phyloP scores from a whole-genome alignment of 441 rosid genomes.

The Gossypium gossypioides region DNA sequence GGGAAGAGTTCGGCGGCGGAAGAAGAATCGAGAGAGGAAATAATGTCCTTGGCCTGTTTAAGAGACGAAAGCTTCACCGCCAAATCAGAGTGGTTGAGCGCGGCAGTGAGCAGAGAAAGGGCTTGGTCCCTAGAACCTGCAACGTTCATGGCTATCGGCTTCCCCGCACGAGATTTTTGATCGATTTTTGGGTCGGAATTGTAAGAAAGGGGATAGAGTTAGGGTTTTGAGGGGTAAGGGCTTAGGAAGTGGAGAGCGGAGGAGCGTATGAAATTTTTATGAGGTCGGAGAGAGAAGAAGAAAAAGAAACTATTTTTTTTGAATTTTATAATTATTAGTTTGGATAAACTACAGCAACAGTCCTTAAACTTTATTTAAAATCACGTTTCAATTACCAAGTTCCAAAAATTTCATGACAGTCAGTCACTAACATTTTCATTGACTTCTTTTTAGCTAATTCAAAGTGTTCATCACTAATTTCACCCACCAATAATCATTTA shows the following conservation, averaged over 20 bases:
- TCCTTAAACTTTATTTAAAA: too few species aligned
- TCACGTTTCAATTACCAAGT: too few species aligned
- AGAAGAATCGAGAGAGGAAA: constrained; percentile 59
- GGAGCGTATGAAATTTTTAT: neutral
- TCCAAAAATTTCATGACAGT: too few species aligned
- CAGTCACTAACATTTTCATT: too few species aligned
- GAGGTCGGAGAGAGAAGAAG: neutral
- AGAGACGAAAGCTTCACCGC: constrained; percentile 90
- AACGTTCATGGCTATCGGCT: constrained; percentile 20
- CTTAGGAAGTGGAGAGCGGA: constrained; percentile 7
- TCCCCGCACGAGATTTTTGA: constrained; percentile 1
- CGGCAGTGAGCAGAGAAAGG: constrained; percentile 75
- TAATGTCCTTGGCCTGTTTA: constrained; percentile 66
- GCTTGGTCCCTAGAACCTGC: constrained; percentile 59
- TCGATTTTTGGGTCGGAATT: neutral
- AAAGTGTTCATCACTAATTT: too few species aligned
- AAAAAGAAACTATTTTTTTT: too few species aligned
- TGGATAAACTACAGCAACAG: too few species aligned
- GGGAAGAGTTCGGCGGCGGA: constrained; percentile 74
- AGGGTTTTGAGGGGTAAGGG: constrained; percentile 28
- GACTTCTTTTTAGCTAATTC: too few species aligned
- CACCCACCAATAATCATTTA: too few species aligned
- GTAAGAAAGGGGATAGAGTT: neutral
- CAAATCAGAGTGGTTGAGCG: constrained; percentile 72
- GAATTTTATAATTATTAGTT: too few species aligned